phyloP scores from a whole-genome alignment of 331 rosid species.

The Arachis monticola region DNA sequence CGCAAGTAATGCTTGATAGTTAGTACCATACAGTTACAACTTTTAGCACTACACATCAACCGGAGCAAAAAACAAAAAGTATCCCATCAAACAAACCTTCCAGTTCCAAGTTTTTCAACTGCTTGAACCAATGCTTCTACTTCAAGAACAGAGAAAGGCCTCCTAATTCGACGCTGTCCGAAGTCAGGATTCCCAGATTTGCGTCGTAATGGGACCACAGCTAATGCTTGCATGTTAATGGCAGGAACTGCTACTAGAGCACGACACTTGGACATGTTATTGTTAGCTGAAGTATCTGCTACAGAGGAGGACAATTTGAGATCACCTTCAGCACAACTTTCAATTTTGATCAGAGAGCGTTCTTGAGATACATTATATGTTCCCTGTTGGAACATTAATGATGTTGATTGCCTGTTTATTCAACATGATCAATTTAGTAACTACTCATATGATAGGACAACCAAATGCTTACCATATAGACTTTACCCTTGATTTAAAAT shows the following conservation, averaged over 20 bases:
- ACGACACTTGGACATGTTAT: slow-evolving; percentile 58
- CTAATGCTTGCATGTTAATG: slow-evolving; percentile 65
- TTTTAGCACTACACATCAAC: not conserved
- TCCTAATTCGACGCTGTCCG: slow-evolving; percentile 82
- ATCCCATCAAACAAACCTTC: slow-evolving; percentile 53
- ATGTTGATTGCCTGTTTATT: slow-evolving; percentile 54
- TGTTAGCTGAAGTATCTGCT: slow-evolving; percentile 53
- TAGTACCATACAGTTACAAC: not conserved
- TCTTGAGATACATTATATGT: slow-evolving; percentile 49
- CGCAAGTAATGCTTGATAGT: slow-evolving; percentile 14
- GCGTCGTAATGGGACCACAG: slow-evolving; percentile 66
- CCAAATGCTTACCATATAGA: not conserved
- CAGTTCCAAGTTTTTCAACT: slow-evolving; percentile 92
- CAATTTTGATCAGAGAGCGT: slow-evolving; percentile 48
- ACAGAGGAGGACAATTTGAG: slow-evolving; percentile 47
- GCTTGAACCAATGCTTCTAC: slow-evolving; percentile 90
- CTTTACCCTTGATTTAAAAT: no score
- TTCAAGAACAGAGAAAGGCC: slow-evolving; percentile 95
- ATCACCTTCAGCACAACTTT: slow-evolving; percentile 57
- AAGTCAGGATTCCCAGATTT: slow-evolving; percentile 66
- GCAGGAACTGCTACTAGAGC: slow-evolving; percentile 72
- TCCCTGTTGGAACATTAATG: slow-evolving; percentile 55
- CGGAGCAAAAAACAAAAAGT: not conserved
- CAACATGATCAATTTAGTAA: slow-evolving; percentile 39
- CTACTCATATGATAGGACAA: not conserved